phyloP scores from a whole-genome alignment of 306 rosid genomes.

The Trichosanthes cucumerina region DNA sequence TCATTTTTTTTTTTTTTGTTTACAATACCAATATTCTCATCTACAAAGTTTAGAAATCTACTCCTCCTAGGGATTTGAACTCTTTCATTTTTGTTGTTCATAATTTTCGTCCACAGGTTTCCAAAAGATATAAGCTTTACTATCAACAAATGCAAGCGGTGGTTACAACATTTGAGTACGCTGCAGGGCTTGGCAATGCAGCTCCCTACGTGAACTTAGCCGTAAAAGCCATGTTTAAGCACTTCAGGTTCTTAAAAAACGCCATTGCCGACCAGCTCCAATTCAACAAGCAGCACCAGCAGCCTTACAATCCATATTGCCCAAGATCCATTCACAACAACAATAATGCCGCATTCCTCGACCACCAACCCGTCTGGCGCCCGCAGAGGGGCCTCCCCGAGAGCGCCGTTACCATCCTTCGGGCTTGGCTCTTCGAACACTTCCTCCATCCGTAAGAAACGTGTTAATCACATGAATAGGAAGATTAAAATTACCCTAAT shows the following conservation, averaged over 20 bases:
- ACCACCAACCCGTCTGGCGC: constrained; percentile 80
- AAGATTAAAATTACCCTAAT: background rate
- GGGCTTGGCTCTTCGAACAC: constrained; percentile 86
- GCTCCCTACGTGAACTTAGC: constrained; percentile 81
- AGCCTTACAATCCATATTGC: constrained; percentile 21
- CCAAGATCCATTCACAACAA: constrained; percentile 30
- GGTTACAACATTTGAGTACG: constrained; percentile 68
- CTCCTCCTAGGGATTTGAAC: background rate
- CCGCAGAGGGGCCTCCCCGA: constrained; percentile 94
- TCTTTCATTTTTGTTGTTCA: no score
- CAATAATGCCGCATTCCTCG: constrained; percentile 31
- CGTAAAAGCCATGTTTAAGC: constrained; percentile 62
- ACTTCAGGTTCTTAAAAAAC: constrained; percentile 60
- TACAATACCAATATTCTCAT: background rate
- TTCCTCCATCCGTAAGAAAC: constrained; percentile 82
- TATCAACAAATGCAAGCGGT: constrained; percentile 73
- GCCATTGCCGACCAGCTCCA: constrained; percentile 71
- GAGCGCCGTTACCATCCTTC: constrained; percentile 62
- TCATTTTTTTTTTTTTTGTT: no score
- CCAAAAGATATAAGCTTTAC: constrained; percentile 72
- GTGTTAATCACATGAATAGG: background rate
- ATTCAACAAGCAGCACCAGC: constrained; percentile 21
- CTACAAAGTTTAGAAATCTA: background rate
- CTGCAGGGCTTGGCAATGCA: constrained; percentile 66
- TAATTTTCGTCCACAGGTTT: constrained; percentile 41